Percentiles rank a stretch among this genome's conserved stretches.
These are phyloP conservation scores for Phialocephala subalpina DNA, from an alignment of 2,329 filamentous ascomycete genomes.

Conservation along the genomic window DNA sequence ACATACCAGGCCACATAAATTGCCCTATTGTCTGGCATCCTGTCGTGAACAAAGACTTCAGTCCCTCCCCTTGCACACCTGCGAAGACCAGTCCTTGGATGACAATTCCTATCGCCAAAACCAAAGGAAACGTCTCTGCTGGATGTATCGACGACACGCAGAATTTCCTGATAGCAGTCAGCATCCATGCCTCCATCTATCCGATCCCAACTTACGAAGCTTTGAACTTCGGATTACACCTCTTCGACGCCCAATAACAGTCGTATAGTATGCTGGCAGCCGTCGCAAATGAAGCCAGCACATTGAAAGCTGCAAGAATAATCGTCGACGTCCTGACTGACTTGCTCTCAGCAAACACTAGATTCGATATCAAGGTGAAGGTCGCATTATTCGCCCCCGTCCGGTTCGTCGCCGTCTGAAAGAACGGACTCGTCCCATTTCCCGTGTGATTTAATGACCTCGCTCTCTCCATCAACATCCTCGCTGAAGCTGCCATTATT, in stretches of 20 bases:
- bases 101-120: slow-evolving; percentile 64
- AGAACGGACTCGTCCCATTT: slow-evolving; percentile 17
- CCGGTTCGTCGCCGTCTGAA: slow-evolving; percentile 20
- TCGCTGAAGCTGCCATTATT: slow-evolving; percentile 36
- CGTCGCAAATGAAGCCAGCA: slow-evolving; percentile 63
- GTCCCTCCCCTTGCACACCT: slow-evolving; percentile 62
- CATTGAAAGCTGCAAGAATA: slow-evolving; percentile 68
- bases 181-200: slow-evolving; percentile 42
- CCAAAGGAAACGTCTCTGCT: slow-evolving; percentile 57
- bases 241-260: slow-evolving; percentile 46
- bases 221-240: slow-evolving; percentile 43
- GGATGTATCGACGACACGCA: slow-evolving; percentile 45
- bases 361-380: slow-evolving; percentile 37
- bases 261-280: slow-evolving; percentile 65
- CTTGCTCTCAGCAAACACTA: slow-evolving; percentile 50
- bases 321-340: slow-evolving; percentile 68
- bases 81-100: slow-evolving; percentile 66
- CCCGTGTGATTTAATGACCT: slow-evolving; percentile 22
- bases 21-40: slow-evolving; percentile 64
- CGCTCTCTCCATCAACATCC: slow-evolving; percentile 36
- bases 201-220: slow-evolving; percentile 53
- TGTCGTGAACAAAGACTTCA: slow-evolving; percentile 57
- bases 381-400: slow-evolving; percentile 29
- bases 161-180: slow-evolving; percentile 41
- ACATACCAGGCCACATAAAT: slow-evolving; percentile 66